Base-by-base conservation (phyloP, 73 alveolate genomes). In the Strombidium stylifer region DNA sequence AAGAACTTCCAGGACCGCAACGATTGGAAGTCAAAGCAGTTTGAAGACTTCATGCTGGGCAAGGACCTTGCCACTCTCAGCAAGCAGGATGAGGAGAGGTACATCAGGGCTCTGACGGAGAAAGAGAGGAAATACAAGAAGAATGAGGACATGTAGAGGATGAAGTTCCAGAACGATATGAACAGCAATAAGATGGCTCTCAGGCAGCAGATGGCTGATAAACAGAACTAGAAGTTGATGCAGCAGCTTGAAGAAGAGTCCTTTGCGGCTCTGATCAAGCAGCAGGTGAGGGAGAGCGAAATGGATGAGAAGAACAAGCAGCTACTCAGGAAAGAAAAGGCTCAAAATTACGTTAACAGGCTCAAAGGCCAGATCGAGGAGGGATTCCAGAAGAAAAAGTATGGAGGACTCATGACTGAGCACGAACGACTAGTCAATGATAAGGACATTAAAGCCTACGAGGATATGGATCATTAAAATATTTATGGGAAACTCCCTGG, bases 381-480 rank as follows among this genome's bases (percentile, higher is more conserved):
- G 31, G 19, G 48, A 32, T 47, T 48, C 47, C 46, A 41, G 16
- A 73, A 61, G 65, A 73, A 61, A 32, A 35, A 61, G 52, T 73
- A 47, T 47, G 72, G 69, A 1, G 78, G 40, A 8, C 36, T 73
- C 18, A 73, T 73, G 86, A 60, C 73, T 36, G 86, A 73, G 28
- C 86, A 73, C 34, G 86, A 73, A 20, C 25, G 86, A 49, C 59
- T 70, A 35, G 72, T 73, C 11, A 59, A 73, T 61, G 86, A 73
- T 32, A 40, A 50, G 49, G 71, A 73, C 12, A 60, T 73, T 3
- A 73, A 61, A 34, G 77, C 86, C 5, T 73, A 73, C 49, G 77
- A 73, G 51, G 20, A 41, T 26, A 18, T 20, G 57, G 85, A 71
- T 19, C 27, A 47, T 18, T 8, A n/a, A 2, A 58, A 71, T 40